These are phyloP conservation scores for Cladosporium sp. DNA, from an alignment of 2,329 filamentous ascomycete species.

Conservation along the genomic window DNA sequence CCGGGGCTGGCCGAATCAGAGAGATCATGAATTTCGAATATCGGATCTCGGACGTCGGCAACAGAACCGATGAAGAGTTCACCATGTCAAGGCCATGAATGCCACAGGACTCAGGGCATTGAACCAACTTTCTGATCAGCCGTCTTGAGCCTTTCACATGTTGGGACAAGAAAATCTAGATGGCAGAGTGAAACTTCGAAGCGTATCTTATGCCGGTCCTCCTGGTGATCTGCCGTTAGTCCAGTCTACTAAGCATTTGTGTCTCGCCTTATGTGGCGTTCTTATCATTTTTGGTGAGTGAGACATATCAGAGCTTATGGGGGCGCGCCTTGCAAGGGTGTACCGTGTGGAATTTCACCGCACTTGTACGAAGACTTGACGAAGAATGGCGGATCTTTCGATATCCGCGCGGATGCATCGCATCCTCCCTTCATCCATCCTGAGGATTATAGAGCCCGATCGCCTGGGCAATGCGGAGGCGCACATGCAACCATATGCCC, in stretches of 20 bases:
- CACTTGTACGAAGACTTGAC: neutral
- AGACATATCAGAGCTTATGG: slow-evolving; percentile 3
- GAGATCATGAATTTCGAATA: neutral
- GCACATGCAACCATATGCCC: neutral
- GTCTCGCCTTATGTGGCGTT: slow-evolving; percentile 18
- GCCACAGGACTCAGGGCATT: too few species aligned
- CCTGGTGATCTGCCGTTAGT: slow-evolving; percentile 14
- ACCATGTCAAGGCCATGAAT: too few species aligned
- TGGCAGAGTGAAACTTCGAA: neutral
- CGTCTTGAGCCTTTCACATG: neutral
- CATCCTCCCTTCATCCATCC: neutral
- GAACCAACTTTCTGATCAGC: too few species aligned
- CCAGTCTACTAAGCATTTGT: slow-evolving; percentile 3
- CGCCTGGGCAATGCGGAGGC: neutral
- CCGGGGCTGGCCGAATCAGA: neutral
- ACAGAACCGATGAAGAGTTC: too few species aligned
- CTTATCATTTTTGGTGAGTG: neutral
- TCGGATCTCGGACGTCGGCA: too few species aligned
- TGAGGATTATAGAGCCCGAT: neutral
- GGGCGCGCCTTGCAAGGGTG: neutral
- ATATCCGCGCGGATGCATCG: neutral
- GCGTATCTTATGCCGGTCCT: slow-evolving; percentile 7
- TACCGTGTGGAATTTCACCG: too few species aligned
- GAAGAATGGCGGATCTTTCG: neutral
- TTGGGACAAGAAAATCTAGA: neutral